phyloP scores from a whole-genome alignment of 495 filamentous ascomycete genomes.

The Bacidia gigantensis region DNA sequence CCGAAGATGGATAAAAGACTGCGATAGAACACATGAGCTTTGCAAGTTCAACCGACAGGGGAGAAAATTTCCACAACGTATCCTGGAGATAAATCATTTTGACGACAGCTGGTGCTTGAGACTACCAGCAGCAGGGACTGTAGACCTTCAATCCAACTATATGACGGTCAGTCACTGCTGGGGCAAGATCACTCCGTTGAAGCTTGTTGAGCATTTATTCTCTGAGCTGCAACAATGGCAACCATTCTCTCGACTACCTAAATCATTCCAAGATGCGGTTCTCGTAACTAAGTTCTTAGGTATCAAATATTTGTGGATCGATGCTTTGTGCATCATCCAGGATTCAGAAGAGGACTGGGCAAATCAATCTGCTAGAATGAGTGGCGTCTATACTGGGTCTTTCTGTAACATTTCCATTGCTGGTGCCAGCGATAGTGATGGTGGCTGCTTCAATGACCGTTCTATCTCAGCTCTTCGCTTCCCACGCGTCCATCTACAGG shows the following conservation, averaged over 20 bases:
- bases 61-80: no score
- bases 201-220: background rate
- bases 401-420: conserved; percentile 4
- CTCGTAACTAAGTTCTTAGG: background rate
- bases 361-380: conserved; percentile 1
- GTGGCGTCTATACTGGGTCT: conserved; percentile 3
- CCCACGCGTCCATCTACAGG: background rate
- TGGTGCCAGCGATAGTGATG: background rate
- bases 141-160: no score
- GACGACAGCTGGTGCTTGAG: no score
- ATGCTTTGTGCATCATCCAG: conserved; percentile 9
- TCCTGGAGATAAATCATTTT: no score
- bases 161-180: conserved; percentile 10
- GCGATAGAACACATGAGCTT: no score
- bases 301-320: conserved; percentile 9
- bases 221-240: background rate
- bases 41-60: no score
- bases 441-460: background rate
- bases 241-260: background rate
- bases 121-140: no score
- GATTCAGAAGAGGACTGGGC: conserved; percentile 4
- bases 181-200: background rate
- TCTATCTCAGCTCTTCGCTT: background rate
- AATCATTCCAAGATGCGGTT: conserved; percentile 6
- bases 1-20: no score